These are phyloP conservation scores for Akanthomyces dipterigenus DNA, from an alignment of 2,329 filamentous ascomycete species.

Conservation along the genomic window DNA sequence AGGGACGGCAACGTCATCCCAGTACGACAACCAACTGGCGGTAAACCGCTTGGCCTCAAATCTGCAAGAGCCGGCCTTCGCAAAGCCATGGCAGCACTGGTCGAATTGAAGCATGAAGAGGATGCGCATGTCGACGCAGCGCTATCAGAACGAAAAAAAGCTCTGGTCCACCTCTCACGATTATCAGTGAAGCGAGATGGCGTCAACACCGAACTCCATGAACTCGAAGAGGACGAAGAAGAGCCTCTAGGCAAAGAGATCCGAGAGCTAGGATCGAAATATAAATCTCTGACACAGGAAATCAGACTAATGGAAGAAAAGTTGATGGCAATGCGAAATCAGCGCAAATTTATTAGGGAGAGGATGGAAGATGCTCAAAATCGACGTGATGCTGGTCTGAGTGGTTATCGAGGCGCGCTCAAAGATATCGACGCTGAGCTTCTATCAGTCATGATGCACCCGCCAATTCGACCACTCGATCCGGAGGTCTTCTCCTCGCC, in stretches of 20 bases:
- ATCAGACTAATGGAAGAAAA: conserved; percentile 61
- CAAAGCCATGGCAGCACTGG: conserved; percentile 56
- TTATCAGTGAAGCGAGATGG: conserved; percentile 44
- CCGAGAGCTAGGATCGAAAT: conserved; percentile 49
- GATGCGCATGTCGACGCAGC: conserved; percentile 52
- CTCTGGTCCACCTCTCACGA: conserved; percentile 50
- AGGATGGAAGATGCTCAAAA: conserved; percentile 59
- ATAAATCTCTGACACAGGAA: conserved; percentile 48
- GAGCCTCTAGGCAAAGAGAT: conserved; percentile 57
- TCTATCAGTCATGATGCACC: conserved; percentile 49
- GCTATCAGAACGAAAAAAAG: conserved; percentile 48
- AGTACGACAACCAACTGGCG: conserved; percentile 47
- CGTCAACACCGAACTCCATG: conserved; percentile 44
- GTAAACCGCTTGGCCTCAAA: conserved; percentile 48
- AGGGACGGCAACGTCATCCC: conserved; percentile 48
- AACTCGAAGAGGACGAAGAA: conserved; percentile 48
- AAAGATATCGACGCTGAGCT: conserved; percentile 60
- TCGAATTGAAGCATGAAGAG: conserved; percentile 62
- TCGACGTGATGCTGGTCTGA: conserved; percentile 62
- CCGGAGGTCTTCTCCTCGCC: conserved; percentile 28
- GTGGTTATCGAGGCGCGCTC: conserved; percentile 62
- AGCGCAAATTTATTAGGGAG: conserved; percentile 51
- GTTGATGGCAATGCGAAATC: conserved; percentile 52
- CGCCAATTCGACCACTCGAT: conserved; percentile 49
- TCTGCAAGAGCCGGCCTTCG: conserved; percentile 60